Percentiles rank a stretch among this genome's conserved stretches.
These are phyloP conservation scores for Kwoniella sp. DNA, from an alignment of 768 basidiomycete genomes.

Conservation along the genomic window DNA sequence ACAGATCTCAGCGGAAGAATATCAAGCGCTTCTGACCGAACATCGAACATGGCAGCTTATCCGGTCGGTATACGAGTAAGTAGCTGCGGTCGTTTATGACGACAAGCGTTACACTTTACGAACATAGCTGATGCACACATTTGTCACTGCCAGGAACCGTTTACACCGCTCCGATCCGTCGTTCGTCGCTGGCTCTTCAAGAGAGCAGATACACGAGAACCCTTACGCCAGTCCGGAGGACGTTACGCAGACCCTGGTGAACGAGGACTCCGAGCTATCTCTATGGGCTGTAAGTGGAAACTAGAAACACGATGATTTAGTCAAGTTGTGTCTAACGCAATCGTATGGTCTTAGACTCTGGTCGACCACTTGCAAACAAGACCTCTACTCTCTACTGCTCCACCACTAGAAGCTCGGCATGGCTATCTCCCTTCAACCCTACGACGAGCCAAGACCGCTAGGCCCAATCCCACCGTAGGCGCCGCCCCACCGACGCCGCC, in stretches of 20 bases:
- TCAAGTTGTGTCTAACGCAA: neutral
- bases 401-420: constrained; percentile 49
- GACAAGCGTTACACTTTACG: neutral
- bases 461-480: constrained; percentile 14
- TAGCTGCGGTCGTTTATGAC: neutral
- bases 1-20: constrained; percentile 33
- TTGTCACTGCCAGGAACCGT: constrained; percentile 31
- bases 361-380: constrained; percentile 50
- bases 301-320: neutral
- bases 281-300: constrained; percentile 38
- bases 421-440: constrained; percentile 50
- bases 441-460: constrained; percentile 31
- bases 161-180: constrained; percentile 34
- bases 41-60: constrained; percentile 52
- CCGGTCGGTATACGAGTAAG: constrained; percentile 44
- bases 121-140: neutral
- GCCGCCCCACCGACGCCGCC: constrained; percentile 3
- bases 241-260: constrained; percentile 41
- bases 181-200: constrained; percentile 33
- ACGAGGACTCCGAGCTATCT: constrained; percentile 44
- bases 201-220: constrained; percentile 28
- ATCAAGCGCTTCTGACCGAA: constrained; percentile 40
- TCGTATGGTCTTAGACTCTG: constrained; percentile 27
- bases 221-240: constrained; percentile 49
- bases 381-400: constrained; percentile 35